These are phyloP conservation scores for Yarrowia bubula DNA, from an alignment of 805 yeast genomes.

Conservation along the genomic window DNA sequence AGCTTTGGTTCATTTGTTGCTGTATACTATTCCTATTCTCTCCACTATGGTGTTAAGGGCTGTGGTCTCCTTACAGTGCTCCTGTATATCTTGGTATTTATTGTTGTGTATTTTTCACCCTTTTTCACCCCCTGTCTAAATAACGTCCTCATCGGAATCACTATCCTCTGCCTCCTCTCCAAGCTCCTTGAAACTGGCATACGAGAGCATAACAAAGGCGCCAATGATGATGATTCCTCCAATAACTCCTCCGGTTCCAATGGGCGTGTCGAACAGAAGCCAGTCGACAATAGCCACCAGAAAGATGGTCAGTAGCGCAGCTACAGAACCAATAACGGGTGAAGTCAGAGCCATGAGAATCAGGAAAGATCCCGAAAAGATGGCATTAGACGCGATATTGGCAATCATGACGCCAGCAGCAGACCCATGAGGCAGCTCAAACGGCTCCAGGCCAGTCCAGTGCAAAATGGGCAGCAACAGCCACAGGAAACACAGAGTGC, in stretches of 20 bases:
- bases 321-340: slow-evolving; percentile 72
- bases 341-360: slow-evolving; percentile 79
- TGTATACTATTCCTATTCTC: too few species aligned
- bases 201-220: slow-evolving; percentile 61
- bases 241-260: slow-evolving; percentile 55
- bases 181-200: slow-evolving; percentile 40
- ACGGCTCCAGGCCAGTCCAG: slow-evolving; percentile 54
- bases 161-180: slow-evolving; percentile 41
- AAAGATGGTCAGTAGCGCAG: slow-evolving; percentile 71
- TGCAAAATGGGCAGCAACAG: slow-evolving; percentile 50
- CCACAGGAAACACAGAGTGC: slow-evolving; percentile 53
- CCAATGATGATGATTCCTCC: slow-evolving; percentile 69
- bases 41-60: too few species aligned
- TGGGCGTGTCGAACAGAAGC: slow-evolving; percentile 57
- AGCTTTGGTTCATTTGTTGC: too few species aligned
- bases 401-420: slow-evolving; percentile 49
- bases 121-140: not conserved
- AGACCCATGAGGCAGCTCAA: slow-evolving; percentile 49
- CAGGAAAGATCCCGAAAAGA: slow-evolving; percentile 69
- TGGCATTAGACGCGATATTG: slow-evolving; percentile 61
- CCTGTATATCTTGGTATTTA: not conserved
- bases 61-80: too few species aligned
- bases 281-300: slow-evolving; percentile 78
- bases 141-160: slow-evolving; percentile 28
- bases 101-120: not conserved